A percentile compares a stretch with the other conserved stretches of the same genome.
Conservation (phyloP, 108 stramenopile species). For the Fragilariopsis cylindrus region DNA sequence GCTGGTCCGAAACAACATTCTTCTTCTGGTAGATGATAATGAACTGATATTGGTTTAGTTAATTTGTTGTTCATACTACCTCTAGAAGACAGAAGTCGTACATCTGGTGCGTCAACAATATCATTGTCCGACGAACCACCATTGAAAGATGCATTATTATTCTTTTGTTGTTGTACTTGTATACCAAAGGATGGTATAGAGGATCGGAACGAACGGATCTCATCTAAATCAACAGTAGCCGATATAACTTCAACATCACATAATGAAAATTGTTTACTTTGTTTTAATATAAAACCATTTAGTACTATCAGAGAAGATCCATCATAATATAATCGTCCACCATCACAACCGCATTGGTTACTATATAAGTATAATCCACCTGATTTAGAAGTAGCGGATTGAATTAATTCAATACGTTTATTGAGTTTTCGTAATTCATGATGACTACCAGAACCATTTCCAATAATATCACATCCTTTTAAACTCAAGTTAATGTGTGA, state of each 20-base stretch:
- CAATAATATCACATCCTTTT: constrained; percentile 94
- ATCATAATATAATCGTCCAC: constrained; percentile 93
- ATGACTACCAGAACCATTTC: constrained; percentile 92
- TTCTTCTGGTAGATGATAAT: constrained; percentile 79
- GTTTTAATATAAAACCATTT: constrained; percentile 93
- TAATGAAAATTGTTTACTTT: constrained; percentile 92
- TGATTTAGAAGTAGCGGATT: constrained; percentile 88
- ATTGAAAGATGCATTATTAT: too few relatives aligned
- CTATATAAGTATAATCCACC: constrained; percentile 98
- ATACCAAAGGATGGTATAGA: constrained; percentile 81
- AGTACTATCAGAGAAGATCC: constrained; percentile 93
- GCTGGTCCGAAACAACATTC: constrained; percentile 98
- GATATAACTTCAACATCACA: constrained; percentile 90
- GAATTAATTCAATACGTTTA: constrained; percentile 85
- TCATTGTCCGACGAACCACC: constrained; percentile 14
- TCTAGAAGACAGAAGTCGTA: constrained; percentile 1
- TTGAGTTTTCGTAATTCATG: constrained; percentile 93
- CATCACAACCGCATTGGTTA: constrained; percentile 98
- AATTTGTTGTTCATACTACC: not conserved
- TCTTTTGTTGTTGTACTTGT: constrained; percentile 66
- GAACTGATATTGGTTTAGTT: constrained; percentile 3
- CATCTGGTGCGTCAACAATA: constrained; percentile 27
- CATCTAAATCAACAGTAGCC: constrained; percentile 95
- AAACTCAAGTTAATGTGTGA: constrained; percentile 90
- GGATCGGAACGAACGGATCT: constrained; percentile 91